A percentile compares a stretch with the other conserved stretches of the same genome.
These are phyloP conservation scores for Trichoderma aggressivum DNA, from an alignment of 2,329 filamentous ascomycete genomes.

Conservation along the genomic window DNA sequence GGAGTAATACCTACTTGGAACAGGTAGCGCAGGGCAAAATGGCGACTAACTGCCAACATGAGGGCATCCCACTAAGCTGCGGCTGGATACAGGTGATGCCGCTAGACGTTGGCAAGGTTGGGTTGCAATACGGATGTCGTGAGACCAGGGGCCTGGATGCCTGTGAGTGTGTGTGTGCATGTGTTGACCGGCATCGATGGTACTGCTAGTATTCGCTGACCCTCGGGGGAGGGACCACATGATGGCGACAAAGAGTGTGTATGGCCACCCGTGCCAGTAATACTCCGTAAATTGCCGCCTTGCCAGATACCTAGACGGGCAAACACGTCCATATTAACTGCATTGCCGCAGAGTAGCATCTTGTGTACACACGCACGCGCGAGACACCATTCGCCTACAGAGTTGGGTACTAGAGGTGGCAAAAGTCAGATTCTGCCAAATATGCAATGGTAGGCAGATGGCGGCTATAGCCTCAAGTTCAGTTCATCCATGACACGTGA, in stretches of 20 bases:
- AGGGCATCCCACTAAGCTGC: neutral
- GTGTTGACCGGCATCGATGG: neutral
- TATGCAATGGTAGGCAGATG: neutral
- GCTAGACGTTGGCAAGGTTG: neutral
- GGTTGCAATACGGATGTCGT: neutral
- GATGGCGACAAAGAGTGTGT: neutral
- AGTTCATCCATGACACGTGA: no score
- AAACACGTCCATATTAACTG: neutral
- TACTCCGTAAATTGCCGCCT: slow-evolving; percentile 8
- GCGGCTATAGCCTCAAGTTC: neutral
- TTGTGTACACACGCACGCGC: neutral
- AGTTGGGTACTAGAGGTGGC: neutral
- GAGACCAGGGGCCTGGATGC: neutral
- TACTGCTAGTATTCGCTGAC: neutral
- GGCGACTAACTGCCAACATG: neutral
- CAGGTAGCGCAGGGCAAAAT: neutral
- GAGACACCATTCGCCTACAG: neutral
- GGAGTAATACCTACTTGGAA: slow-evolving; percentile 4
- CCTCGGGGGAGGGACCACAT: neutral
- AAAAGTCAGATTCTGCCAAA: neutral
- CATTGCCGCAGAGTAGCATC: neutral
- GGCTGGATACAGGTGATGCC: no score
- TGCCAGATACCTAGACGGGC: neutral
- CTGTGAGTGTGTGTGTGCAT: neutral
- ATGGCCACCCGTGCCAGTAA: neutral